Evolutionary conservation across 306 rosid species (phyloP), one percentile per base, ranked within the genome.

Genomic region (Glycine tomentella): DNA sequence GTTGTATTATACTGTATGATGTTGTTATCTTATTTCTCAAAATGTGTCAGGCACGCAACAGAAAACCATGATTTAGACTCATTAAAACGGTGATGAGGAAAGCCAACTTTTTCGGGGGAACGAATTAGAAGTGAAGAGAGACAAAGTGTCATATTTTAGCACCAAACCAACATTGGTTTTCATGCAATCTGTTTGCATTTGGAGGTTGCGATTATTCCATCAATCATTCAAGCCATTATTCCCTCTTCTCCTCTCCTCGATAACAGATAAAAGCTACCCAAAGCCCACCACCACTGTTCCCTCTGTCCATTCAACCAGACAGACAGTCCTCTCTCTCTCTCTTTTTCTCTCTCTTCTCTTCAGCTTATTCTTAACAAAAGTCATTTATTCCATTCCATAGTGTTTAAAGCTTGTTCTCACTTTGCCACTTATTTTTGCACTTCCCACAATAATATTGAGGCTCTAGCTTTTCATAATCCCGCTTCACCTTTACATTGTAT

Each of bases 341-440:
- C 31, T 82, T 85, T 86, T 75, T 77, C 66, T 73, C 63, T 88
- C 70, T 85, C 80, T 81, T 5, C 5, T 38, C 44, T 62, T 65
- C 79, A 81, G 88, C 91, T 89, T 89, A 88, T 83, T 88, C 90
- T 86, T 89, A 84, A 86, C 83, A 84, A 88, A 89, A 87, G 90
- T 81, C 55, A 85, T 86, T 91, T 91, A 91, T 91, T 88, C 91
- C 89, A 74, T 86, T 83, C 31, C 86, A 46, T 14, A 74, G 69
- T 87, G 81, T 86, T 88, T 80, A 85, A 84, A 87, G 81, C 83
- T 61, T 44, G 56, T 72, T 46, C 52, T 63, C 75, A 81, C 91
- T 89, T 86, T 86, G 61, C 9, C 36, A 14, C 50, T 42, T 87
- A 74, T 65, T 91, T n/a, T 84, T 69, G 46, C 82, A 80, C 64